Base-by-base conservation (phyloP, 371 early-diverging fungal genomes). In the Actinomortierella ambigua region DNA sequence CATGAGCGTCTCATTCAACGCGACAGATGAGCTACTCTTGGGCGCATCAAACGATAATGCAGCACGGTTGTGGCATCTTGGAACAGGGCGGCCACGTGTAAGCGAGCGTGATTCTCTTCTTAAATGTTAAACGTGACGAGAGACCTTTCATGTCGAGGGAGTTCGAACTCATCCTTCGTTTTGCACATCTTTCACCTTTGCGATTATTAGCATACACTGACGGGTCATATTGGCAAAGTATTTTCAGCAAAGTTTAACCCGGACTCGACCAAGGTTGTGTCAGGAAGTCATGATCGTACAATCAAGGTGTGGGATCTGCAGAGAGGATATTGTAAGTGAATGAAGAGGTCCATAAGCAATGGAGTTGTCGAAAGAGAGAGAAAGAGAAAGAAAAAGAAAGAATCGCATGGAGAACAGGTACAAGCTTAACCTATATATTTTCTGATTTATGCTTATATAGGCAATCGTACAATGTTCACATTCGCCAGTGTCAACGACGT, bases 211-310 rank as follows among this genome's bases (percentile, higher is more conserved):
- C 93, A 94, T 64, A 94, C 97, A 13, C 81, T 98, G 65, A 95
- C 95, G 0, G 98, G 98, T 1, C 98, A 98, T 78, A 91, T 95
- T 47, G 96, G 96, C 24, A 93, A 95, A 76, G 95, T 98, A 0
- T 93, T 85, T 68, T 79, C 93, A 9, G 95, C 96, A 0, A 88
- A 89, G 67, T 97, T 98, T 55, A 92, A 82, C 56, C 76, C 85
- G 1, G 92, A 93, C 63, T 84, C 91, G 5, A 86, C 85, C 64
- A 82, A 86, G 53, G 89, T 98, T 62, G 93, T 94, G 3, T 91
- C 96, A 0, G 95, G 95, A 55, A 95, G 96, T 57, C 96, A 98
- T 69, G 98, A 98, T 79, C 84, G 98, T 29, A 95, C 97, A 0
- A 82, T 97, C 20, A 98, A 97, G 80, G 80, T 96, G 4, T 98